phyloP scores from a whole-genome alignment of 2,329 filamentous ascomycete genomes.

The Colletotrichum sp. region DNA sequence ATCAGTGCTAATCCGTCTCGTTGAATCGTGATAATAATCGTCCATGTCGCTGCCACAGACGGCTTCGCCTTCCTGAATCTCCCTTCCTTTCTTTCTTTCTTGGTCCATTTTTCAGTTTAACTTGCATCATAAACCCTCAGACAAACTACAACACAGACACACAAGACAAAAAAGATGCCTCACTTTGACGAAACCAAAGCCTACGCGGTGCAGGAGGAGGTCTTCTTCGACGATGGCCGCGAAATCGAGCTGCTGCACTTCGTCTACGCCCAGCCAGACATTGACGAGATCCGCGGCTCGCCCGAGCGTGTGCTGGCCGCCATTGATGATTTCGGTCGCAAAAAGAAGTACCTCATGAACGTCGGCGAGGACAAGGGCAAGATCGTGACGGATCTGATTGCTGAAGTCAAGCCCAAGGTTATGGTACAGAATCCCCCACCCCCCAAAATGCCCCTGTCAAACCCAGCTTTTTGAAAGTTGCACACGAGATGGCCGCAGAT shows the following conservation, averaged over 20 bases:
- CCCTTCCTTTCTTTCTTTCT: background rate
- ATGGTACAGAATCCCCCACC: conserved; percentile 55
- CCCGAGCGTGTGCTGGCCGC: conserved; percentile 68
- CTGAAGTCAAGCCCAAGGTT: conserved; percentile 65
- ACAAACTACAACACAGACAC: background rate
- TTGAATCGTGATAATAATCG: conserved; percentile 8
- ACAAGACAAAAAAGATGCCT: background rate
- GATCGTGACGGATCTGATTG: conserved; percentile 73
- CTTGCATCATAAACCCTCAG: background rate
- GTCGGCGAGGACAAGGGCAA: conserved; percentile 77
- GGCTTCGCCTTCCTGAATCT: background rate
- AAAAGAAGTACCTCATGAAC: conserved; percentile 79
- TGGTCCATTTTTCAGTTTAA: background rate
- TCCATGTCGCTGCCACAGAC: background rate
- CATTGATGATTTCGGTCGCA: conserved; percentile 71
- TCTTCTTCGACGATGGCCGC: conserved; percentile 71
- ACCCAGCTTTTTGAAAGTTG: conserved; percentile 28
- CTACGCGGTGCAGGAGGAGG: conserved; percentile 45
- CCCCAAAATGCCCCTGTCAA: background rate
- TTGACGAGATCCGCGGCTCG: conserved; percentile 68
- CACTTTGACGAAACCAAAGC: conserved; percentile 42
- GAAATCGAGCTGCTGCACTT: conserved; percentile 77
- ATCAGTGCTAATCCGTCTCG: background rate
- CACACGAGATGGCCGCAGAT: background rate
- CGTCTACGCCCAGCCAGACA: conserved; percentile 65